phyloP scores from a whole-genome alignment of 306 rosid species.

The Pterocarpus santalinus region DNA sequence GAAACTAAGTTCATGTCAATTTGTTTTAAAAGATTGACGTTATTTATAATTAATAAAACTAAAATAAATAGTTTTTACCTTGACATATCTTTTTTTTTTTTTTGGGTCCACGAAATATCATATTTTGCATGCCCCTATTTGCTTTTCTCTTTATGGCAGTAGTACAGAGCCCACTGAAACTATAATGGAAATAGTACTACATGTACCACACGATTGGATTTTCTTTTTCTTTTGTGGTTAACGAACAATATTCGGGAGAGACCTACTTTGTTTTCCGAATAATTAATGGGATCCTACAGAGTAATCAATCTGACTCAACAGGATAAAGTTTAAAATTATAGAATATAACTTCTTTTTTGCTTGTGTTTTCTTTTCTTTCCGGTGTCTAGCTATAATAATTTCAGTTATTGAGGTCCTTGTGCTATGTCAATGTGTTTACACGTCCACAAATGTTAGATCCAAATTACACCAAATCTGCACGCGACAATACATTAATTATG shows the following conservation, averaged over 20 bases:
- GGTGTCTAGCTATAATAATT: background rate
- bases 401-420: conserved; percentile 4
- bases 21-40: too few species aligned
- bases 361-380: background rate
- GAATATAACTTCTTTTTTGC: background rate
- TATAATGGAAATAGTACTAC: background rate
- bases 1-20: too few species aligned
- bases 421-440: background rate
- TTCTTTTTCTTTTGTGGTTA: background rate
- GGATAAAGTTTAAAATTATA: background rate
- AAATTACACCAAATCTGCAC: conserved; percentile 24
- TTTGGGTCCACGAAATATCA: too few species aligned
- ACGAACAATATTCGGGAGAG: conserved; percentile 1
- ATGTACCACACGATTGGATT: background rate
- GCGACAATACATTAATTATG: conserved; percentile 14
- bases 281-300: background rate
- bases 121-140: background rate
- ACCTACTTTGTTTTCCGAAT: background rate
- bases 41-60: too few species aligned
- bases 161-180: background rate
- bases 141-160: background rate
- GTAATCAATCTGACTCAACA: background rate
- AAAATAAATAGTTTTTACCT: too few species aligned
- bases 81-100: too few species aligned
- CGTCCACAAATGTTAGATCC: background rate